Percentiles rank a stretch among this genome's conserved stretches.
phyloP scores from a whole-genome alignment of 2,329 filamentous ascomycete species.

The Fusarium sp. region DNA sequence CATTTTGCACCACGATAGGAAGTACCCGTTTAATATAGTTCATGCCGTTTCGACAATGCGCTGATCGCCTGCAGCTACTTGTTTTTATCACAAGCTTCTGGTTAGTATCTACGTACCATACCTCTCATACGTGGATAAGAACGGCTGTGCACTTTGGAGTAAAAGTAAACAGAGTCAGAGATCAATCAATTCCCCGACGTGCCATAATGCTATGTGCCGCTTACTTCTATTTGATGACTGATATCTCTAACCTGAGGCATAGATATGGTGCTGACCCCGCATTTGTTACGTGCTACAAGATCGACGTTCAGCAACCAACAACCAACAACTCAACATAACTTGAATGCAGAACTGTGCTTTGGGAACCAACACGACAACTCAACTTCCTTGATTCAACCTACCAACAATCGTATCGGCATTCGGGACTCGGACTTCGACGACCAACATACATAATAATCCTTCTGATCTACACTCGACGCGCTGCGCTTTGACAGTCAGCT shows the following conservation, averaged over 20 bases:
- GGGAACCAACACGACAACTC: neutral
- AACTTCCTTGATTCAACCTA: neutral
- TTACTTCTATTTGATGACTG: neutral
- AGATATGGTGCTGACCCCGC: neutral
- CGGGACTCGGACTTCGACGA: accelerated
- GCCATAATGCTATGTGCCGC: neutral
- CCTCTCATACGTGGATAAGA: too few relatives aligned
- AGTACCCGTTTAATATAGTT: too few relatives aligned
- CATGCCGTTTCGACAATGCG: too few relatives aligned
- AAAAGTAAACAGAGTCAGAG: too few relatives aligned
- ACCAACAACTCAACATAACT: too few relatives aligned
- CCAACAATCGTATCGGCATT: neutral
- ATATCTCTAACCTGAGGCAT: neutral
- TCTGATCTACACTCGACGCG: neutral
- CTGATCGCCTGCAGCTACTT: too few relatives aligned
- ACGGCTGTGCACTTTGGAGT: too few relatives aligned
- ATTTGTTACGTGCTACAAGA: neutral
- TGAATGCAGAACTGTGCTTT: neutral
- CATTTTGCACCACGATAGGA: too few relatives aligned
- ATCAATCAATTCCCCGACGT: neutral
- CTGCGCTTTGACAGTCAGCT: neutral
- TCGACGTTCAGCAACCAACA: neutral
- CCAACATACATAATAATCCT: neutral
- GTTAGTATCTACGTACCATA: too few relatives aligned
- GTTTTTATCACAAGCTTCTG: too few relatives aligned